A percentile compares a stretch with the other conserved stretches of the same genome.
These are phyloP conservation scores for Ettlia oleoabundans DNA, from an alignment of 139 green algal genomes.

Conservation along the genomic window DNA sequence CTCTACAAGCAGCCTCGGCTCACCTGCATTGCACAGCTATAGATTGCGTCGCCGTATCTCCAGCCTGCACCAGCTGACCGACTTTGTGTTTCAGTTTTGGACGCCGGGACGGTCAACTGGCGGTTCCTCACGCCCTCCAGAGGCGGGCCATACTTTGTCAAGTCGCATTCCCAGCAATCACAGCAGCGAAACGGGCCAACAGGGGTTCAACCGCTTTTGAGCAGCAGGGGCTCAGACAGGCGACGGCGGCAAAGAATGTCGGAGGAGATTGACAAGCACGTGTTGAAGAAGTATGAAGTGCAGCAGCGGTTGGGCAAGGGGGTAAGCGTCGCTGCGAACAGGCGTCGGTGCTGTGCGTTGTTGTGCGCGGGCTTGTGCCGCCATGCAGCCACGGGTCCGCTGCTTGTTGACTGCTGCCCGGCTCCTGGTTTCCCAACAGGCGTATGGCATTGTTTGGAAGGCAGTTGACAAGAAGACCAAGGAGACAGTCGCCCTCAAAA, in stretches of 20 bases:
- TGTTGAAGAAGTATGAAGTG: slow-evolving; percentile 95
- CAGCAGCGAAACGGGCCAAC: no score
- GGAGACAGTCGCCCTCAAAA: slow-evolving; percentile 92
- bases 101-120: background rate
- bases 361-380: background rate
- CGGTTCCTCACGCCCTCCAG: background rate
- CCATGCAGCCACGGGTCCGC: no score
- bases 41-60: no score
- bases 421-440: slow-evolving; percentile 62
- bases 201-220: slow-evolving; percentile 5
- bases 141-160: no score
- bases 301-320: slow-evolving; percentile 94
- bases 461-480: slow-evolving; percentile 90
- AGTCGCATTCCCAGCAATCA: no score
- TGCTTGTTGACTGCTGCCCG: no score
- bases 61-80: background rate
- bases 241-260: slow-evolving; percentile 52
- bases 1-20: no score
- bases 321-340: slow-evolving; percentile 45
- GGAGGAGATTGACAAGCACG: slow-evolving; percentile 95
- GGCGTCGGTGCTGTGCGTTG: background rate
- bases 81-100: slow-evolving; percentile 4
- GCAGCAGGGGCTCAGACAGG: background rate
- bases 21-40: no score
- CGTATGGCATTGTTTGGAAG: slow-evolving; percentile 98